These are phyloP conservation scores for Boletus barrowsii DNA, from an alignment of 768 basidiomycete genomes.

Conservation along the genomic window DNA sequence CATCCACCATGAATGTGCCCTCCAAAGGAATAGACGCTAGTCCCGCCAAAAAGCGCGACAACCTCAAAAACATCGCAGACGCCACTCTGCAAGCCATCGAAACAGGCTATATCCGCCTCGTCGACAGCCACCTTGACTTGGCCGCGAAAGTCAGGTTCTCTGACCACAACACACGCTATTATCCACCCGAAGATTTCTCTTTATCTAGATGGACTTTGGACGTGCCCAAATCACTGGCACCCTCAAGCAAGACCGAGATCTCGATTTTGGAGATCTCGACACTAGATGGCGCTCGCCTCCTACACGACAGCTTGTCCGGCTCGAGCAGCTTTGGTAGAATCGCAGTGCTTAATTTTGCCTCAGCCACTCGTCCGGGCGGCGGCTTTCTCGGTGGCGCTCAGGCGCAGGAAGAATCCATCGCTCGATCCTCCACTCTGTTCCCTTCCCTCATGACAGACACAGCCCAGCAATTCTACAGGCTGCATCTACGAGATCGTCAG, in stretches of 20 bases:
- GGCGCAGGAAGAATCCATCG: conserved; percentile 80
- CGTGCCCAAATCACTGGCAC: conserved; percentile 3
- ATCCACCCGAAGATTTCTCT: conserved; percentile 43
- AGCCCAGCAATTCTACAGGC: conserved; percentile 58
- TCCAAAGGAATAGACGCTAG: background rate
- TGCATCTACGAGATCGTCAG: conserved; percentile 48
- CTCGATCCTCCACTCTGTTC: conserved; percentile 71
- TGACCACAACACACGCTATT: conserved; percentile 48
- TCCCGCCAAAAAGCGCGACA: conserved; percentile 7
- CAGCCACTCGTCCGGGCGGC: conserved; percentile 71
- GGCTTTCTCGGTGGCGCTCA: conserved; percentile 71
- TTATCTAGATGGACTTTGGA: conserved; percentile 45
- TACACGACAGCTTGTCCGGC: conserved; percentile 21
- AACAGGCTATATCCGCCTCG: conserved; percentile 39
- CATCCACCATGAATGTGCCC: background rate
- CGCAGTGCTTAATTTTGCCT: conserved; percentile 75
- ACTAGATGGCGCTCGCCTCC: conserved; percentile 54
- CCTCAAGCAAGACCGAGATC: conserved; percentile 31
- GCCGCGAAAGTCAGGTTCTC: conserved; percentile 33
- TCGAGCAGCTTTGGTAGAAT: conserved; percentile 33
- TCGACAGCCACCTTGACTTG: conserved; percentile 33
- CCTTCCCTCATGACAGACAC: conserved; percentile 53
- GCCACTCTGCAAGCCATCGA: conserved; percentile 49
- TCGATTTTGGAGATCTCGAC: conserved; percentile 62
- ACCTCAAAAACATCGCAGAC: conserved; percentile 44